Percentiles rank a stretch among this genome's conserved stretches.
Conservation (phyloP, 768 basidiomycete species). For the Piloderma croceum region DNA sequence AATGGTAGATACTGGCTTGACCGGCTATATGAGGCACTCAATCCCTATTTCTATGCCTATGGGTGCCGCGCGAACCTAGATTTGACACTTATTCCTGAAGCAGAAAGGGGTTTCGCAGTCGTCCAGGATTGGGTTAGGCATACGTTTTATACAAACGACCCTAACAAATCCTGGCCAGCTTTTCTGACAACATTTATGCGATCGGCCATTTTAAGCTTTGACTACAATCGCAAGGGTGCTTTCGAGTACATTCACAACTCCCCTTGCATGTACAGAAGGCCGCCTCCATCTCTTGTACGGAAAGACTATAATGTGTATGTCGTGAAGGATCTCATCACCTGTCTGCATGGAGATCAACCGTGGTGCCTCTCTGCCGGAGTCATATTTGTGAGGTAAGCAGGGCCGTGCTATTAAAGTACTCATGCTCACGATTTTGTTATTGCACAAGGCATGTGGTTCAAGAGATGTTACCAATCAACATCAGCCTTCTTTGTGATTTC, state of each 20-base stretch:
- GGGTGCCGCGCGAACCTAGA: constrained; percentile 39
- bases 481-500: constrained; percentile 45
- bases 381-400: constrained; percentile 9
- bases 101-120: constrained; percentile 27
- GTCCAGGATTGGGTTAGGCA: constrained; percentile 43
- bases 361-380: constrained; percentile 10
- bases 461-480: constrained; percentile 33
- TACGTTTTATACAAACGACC: constrained; percentile 29
- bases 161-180: neutral
- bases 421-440: constrained; percentile 2
- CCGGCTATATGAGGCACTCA: constrained; percentile 43
- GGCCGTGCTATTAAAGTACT: constrained; percentile 1
- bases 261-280: constrained; percentile 6
- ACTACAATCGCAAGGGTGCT: constrained; percentile 32
- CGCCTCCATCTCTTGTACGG: constrained; percentile 1
- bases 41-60: constrained; percentile 41
- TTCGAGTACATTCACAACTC: constrained; percentile 30
- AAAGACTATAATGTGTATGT: constrained; percentile 6
- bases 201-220: constrained; percentile 31
- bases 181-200: constrained; percentile 40
- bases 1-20: constrained; percentile 39
- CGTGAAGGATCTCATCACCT: constrained; percentile 9
- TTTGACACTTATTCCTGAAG: constrained; percentile 33
- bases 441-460: constrained; percentile 45
- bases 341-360: constrained; percentile 5